Percentiles rank a stretch among this genome's conserved stretches.
Conservation (phyloP, 169 alveolate species). For the Plasmodium chabaudi region DNA sequence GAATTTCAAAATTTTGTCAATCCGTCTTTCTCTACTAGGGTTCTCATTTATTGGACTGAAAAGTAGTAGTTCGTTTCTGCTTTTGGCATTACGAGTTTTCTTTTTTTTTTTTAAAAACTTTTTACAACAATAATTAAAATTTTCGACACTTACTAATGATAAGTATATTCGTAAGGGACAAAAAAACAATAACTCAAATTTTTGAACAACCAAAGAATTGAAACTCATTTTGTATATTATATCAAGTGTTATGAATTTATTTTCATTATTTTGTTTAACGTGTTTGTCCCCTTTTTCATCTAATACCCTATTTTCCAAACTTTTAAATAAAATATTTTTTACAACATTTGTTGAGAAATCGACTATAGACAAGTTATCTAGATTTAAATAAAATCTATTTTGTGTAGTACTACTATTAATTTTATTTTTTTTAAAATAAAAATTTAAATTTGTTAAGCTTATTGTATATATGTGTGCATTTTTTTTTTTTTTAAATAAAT, state of each 20-base stretch:
- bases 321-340: slow-evolving; percentile 30
- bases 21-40: neutral
- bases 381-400: neutral
- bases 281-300: neutral
- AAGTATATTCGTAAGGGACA: slow-evolving; percentile 34
- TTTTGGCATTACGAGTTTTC: neutral
- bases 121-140: slow-evolving; percentile 27
- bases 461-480: slow-evolving; percentile 46
- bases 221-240: slow-evolving; percentile 4
- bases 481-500: slow-evolving; percentile 20
- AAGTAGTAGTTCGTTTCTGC: too few species aligned
- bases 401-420: neutral
- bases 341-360: slow-evolving; percentile 9
- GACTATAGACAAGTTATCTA: slow-evolving; percentile 7
- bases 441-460: neutral
- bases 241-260: slow-evolving; percentile 9
- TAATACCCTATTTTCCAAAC: neutral
- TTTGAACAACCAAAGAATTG: slow-evolving; percentile 4
- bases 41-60: too few species aligned
- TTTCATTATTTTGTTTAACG: neutral
- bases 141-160: slow-evolving; percentile 21
- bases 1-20: too few species aligned
- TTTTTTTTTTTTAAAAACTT: slow-evolving; percentile 8
- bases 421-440: neutral
- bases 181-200: slow-evolving; percentile 5